Evolutionary conservation across 306 rosid genomes (phyloP).

Genomic region (Phaseolus lunatus): DNA sequence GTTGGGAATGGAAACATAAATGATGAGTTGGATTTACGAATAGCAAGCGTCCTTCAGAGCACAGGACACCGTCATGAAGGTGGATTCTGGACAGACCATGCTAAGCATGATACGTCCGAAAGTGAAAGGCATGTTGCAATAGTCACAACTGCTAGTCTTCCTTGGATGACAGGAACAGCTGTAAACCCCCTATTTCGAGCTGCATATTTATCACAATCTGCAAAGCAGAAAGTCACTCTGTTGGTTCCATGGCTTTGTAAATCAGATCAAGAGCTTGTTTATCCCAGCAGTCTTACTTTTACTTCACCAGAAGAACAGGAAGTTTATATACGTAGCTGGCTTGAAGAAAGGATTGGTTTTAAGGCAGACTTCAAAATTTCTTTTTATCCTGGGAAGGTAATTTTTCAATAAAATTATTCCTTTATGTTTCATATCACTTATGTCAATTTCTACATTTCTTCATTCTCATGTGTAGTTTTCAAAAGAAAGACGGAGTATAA

Average conservation of each 20-base stretch:
- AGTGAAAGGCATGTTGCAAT: constrained; percentile 89
- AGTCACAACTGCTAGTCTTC: constrained; percentile 98
- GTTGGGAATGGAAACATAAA: constrained; percentile 71
- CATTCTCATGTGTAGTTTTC: constrained; percentile 67
- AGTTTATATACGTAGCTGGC: constrained; percentile 89
- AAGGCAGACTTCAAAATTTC: constrained; percentile 91
- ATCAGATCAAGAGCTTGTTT: constrained; percentile 92
- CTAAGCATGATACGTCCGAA: constrained; percentile 63
- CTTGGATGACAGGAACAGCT: constrained; percentile 99
- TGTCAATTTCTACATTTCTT: constrained; percentile 46
- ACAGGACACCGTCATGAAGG: constrained; percentile 92
- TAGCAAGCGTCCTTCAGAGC: constrained; percentile 94
- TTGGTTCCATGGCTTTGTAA: constrained; percentile 96
- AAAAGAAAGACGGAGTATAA: constrained; percentile 81
- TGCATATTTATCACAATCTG: constrained; percentile 86
- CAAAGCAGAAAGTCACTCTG: constrained; percentile 81
- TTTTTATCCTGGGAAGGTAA: constrained; percentile 97
- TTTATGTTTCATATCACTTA: constrained; percentile 28
- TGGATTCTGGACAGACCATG: constrained; percentile 84
- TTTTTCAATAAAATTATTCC: constrained; percentile 32
- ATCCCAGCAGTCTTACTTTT: constrained; percentile 79
- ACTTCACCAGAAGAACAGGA: constrained; percentile 96
- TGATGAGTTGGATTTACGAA: constrained; percentile 85
- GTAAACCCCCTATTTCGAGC: constrained; percentile 98
- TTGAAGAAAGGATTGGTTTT: constrained; percentile 95